Base-by-base conservation (phyloP, 2,329 filamentous ascomycete species). In the Pestalotiopsis sp. region DNA sequence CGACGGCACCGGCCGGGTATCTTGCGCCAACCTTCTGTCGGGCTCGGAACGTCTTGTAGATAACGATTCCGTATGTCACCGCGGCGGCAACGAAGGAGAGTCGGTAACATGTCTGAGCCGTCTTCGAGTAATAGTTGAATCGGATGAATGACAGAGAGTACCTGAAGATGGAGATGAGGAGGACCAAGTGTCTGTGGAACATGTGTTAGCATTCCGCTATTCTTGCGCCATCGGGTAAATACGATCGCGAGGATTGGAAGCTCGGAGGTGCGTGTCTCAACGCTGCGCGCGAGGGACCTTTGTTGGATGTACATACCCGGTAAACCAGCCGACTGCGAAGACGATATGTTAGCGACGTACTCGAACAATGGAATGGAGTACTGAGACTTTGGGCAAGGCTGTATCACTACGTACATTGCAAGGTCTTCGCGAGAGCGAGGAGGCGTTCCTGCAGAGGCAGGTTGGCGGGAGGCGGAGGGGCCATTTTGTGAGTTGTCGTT, bases 41-140 rank as follows among this genome's bases (percentile, higher is more conserved):
- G 75, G 95, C 93, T 73, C 95, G 91, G 85, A 95, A 93, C 69
- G 94, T 95, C 89, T 99, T 99, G 88, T 97, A 98, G 71, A 99
- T 95, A 64, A 99, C 96, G 74, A 99, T 98, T 73, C 96, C 95
- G 81, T 99, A 99, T 12, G 96, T 98, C 64, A 90, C 89, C 62
- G 94, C 94, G 5, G 96, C 96, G 2, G 95, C 91, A 74, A 98
- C 74, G 80, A 99, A 99, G 68, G 95, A 93, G 67, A 92, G 89
- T 76, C 96, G 95, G 85, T 99, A 99, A 68, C 92, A 92, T 81
- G 96, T 91, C 73, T 89, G 87, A 62, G 95, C 95, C 85, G 90
- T 90, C 78, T 88, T 83, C 68, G 90, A 91, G 79, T 92, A 92
- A 81, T 90, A 94, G 87, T 97, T 97, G 87, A 98, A 92, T 77